Conservation (phyloP, 2,329 filamentous ascomycete genomes). For the Aaosphaeria pasadenensis region DNA sequence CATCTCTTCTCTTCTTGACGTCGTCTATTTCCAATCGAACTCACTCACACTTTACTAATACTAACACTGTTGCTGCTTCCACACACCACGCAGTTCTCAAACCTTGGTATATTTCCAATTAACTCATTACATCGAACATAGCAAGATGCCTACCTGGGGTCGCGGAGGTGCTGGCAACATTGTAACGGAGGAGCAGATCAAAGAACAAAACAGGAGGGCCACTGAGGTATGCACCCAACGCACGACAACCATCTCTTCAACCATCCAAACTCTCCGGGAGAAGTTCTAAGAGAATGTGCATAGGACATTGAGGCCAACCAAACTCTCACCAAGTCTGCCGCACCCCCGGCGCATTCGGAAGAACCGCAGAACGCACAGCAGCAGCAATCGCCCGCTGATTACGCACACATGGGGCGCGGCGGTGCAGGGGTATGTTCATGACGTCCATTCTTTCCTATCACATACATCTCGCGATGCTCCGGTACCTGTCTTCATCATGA, state of each 20-base stretch:
- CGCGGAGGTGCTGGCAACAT: slow-evolving; percentile 49
- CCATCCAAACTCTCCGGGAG: no score
- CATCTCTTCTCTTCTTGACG: no score
- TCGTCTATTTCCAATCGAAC: no score
- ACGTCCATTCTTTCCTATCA: no score
- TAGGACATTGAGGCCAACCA: slow-evolving; percentile 42
- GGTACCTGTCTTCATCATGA: no score
- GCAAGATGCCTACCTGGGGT: slow-evolving; percentile 33
- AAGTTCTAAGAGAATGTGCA: neutral
- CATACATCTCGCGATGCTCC: no score
- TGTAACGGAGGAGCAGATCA: slow-evolving; percentile 22
- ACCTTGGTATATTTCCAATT: no score
- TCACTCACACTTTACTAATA: no score
- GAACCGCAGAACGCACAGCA: neutral
- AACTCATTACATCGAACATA: no score
- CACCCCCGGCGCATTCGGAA: slow-evolving; percentile 8
- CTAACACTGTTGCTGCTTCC: no score
- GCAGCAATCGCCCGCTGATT: slow-evolving; percentile 27
- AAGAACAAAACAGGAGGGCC: slow-evolving; percentile 27
- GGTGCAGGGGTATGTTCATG: slow-evolving; percentile 33
- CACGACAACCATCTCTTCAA: neutral
- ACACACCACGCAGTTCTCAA: no score
- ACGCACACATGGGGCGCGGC: slow-evolving; percentile 45
- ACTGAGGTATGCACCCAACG: slow-evolving; percentile 21
- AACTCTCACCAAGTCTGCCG: slow-evolving; percentile 10